Base-by-base conservation (phyloP, 2,329 filamentous ascomycete genomes). In the Fusarium keratoplasticum region DNA sequence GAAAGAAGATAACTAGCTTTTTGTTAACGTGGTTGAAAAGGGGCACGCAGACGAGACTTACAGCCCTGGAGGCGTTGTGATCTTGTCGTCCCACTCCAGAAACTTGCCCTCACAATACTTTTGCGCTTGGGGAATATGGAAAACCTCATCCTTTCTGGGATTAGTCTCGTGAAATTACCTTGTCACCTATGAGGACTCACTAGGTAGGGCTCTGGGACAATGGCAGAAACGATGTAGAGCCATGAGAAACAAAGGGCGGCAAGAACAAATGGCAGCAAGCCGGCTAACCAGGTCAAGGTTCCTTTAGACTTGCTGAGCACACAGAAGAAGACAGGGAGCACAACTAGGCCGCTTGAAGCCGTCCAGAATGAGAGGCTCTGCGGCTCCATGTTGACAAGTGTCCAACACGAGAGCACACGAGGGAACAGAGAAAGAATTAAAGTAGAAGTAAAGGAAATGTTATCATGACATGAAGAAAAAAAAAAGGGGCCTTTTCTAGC, bases 1-100 rank as follows among this genome's bases (percentile, higher is more conserved):
- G 87, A 87, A 6, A 88, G 71, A 18, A 86, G 73, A 69, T 89
- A 89, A 8, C 87, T 89, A 60, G 7, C 2, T 7, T 20, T 42
- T 25, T 8, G 40, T 79, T 29, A 76, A 66, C 29, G 33, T 10
- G 38, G 47, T 13, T 20, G 27, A 50, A 44, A 29, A 31, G 55
- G 10, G 27, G 3, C 4, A 50, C 6, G 13, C 18, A 31, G 35
- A 36, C 14, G 14, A 16, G 38, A 78, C 86, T 81, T 86, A 95
- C 85, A 99, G 85, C 36, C 95, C 96, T 0, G 96, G 96, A 1
- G 96, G 96, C 2, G 96, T 99, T 0, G 96, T 99, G 80, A 99
- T 96, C 82, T 98, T 99, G 69, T 96, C 93, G 82, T 99, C 95
- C 96, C 96, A 99, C 65, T 94, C 87, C 14, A 82, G 81, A 84